A percentile compares a stretch with the other conserved stretches of the same genome.
Conservation (phyloP, 2,329 filamentous ascomycete species). For the Aspergillus uvarum region DNA sequence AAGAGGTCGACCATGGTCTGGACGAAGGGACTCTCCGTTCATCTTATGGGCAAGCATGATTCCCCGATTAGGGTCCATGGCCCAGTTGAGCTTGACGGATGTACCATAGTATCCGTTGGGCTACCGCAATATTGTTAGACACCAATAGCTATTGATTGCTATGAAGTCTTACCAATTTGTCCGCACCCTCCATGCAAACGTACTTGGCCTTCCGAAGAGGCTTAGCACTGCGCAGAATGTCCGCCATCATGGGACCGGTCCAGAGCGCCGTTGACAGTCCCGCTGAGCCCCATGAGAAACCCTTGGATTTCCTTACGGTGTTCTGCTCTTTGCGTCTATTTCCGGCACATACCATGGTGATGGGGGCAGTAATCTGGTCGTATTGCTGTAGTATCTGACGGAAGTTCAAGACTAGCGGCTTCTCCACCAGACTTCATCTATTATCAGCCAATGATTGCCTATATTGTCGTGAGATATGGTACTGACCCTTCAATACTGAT, state of each 20-base stretch:
- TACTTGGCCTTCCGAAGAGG: slow-evolving; percentile 72
- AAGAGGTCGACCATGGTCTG: slow-evolving; percentile 83
- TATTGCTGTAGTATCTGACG: slow-evolving; percentile 71
- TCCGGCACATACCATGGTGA: slow-evolving; percentile 88
- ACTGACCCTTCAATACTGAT: slow-evolving; percentile 72
- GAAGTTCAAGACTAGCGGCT: slow-evolving; percentile 70
- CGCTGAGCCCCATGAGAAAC: slow-evolving; percentile 90
- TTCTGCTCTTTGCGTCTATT: slow-evolving; percentile 94
- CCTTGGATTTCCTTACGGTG: slow-evolving; percentile 82
- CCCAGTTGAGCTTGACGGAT: slow-evolving; percentile 84
- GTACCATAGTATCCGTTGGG: slow-evolving; percentile 90
- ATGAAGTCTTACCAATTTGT: slow-evolving; percentile 60
- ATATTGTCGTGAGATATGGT: background rate
- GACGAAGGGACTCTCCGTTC: slow-evolving; percentile 78
- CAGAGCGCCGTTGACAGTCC: slow-evolving; percentile 84
- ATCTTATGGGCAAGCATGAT: slow-evolving; percentile 87
- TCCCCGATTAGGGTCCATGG: slow-evolving; percentile 75
- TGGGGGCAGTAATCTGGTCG: slow-evolving; percentile 78
- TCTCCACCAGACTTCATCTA: slow-evolving; percentile 64
- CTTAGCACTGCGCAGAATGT: slow-evolving; percentile 67
- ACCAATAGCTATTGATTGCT: background rate
- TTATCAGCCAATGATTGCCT: slow-evolving; percentile 10
- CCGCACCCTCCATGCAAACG: slow-evolving; percentile 88
- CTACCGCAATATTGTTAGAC: slow-evolving; percentile 30
- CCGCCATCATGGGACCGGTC: slow-evolving; percentile 75